Evolutionary conservation across 495 filamentous ascomycete species (phyloP).

Genomic region (Hyaloscypha variabilis): DNA sequence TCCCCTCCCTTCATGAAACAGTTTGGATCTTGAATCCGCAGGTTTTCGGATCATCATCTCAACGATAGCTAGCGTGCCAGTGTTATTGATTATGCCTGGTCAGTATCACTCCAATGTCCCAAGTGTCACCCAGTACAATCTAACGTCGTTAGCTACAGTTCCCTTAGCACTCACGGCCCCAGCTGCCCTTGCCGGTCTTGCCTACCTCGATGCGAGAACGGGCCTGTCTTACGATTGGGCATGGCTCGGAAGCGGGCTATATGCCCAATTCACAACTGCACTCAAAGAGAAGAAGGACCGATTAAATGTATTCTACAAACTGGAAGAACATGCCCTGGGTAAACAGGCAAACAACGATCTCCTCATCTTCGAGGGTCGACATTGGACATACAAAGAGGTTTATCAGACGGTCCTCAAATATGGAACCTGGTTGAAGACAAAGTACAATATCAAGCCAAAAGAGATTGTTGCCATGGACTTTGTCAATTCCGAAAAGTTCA

Average conservation of each 20-base stretch:
- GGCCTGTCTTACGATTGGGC: slow-evolving; percentile 66
- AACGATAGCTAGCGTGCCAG: background rate
- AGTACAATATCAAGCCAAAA: slow-evolving; percentile 66
- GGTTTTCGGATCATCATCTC: too few species aligned
- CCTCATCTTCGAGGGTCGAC: slow-evolving; percentile 73
- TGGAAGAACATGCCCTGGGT: slow-evolving; percentile 70
- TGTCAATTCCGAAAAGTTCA: slow-evolving; percentile 79
- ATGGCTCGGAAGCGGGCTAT: slow-evolving; percentile 52
- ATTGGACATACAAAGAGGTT: slow-evolving; percentile 80
- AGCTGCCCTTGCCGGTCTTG: slow-evolving; percentile 66
- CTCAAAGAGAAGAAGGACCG: slow-evolving; percentile 56
- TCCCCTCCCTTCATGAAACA: too few species aligned
- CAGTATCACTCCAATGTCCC: background rate
- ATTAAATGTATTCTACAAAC: slow-evolving; percentile 75
- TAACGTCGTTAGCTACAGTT: slow-evolving; percentile 28
- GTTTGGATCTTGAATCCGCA: too few species aligned
- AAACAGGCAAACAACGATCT: slow-evolving; percentile 60
- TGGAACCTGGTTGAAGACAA: slow-evolving; percentile 78
- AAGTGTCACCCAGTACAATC: background rate
- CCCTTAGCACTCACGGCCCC: slow-evolving; percentile 60
- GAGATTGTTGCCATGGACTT: slow-evolving; percentile 91
- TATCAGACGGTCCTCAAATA: slow-evolving; percentile 79
- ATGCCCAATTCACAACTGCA: slow-evolving; percentile 31
- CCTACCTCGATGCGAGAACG: slow-evolving; percentile 80
- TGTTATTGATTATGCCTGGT: background rate